Conservation (phyloP, 1,284 basidiomycete species). For the Fereydounia khargensis region DNA sequence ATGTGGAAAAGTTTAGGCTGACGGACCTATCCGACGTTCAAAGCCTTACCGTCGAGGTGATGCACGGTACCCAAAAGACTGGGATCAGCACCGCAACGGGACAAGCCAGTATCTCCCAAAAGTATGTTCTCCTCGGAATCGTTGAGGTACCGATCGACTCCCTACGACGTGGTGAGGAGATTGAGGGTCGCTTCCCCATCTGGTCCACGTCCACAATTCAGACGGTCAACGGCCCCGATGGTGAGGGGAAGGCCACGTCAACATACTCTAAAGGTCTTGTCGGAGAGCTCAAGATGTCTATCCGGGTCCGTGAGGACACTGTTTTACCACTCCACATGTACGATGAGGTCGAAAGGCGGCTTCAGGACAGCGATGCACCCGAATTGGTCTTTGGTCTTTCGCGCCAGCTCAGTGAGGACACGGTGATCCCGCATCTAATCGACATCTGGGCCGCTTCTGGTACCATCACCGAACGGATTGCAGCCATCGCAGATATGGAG, state of each 20-base stretch:
- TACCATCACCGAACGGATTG: slow-evolving; percentile 34
- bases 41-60: slow-evolving; percentile 36
- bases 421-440: slow-evolving; percentile 32
- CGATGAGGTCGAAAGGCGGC: slow-evolving; percentile 18
- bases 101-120: slow-evolving; percentile 4
- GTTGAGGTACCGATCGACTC: slow-evolving; percentile 47
- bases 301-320: slow-evolving; percentile 33
- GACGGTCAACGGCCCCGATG: neutral
- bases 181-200: slow-evolving; percentile 47
- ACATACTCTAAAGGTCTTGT: slow-evolving; percentile 29
- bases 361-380: slow-evolving; percentile 18
- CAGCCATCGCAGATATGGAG: slow-evolving; percentile 30
- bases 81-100: slow-evolving; percentile 7
- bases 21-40: slow-evolving; percentile 24
- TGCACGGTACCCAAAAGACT: slow-evolving; percentile 21
- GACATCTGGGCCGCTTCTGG: slow-evolving; percentile 39
- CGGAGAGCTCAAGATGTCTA: slow-evolving; percentile 36
- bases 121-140: slow-evolving; percentile 31
- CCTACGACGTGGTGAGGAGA: slow-evolving; percentile 40
- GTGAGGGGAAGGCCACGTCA: slow-evolving; percentile 10
- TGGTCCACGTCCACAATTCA: slow-evolving; percentile 30
- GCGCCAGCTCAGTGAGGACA: slow-evolving; percentile 32
- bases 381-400: slow-evolving; percentile 23
- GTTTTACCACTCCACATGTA: slow-evolving; percentile 38
- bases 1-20: slow-evolving; percentile 36